phyloP scores from a whole-genome alignment of 1,139 yeast genomes.

The Pichia sp. region DNA sequence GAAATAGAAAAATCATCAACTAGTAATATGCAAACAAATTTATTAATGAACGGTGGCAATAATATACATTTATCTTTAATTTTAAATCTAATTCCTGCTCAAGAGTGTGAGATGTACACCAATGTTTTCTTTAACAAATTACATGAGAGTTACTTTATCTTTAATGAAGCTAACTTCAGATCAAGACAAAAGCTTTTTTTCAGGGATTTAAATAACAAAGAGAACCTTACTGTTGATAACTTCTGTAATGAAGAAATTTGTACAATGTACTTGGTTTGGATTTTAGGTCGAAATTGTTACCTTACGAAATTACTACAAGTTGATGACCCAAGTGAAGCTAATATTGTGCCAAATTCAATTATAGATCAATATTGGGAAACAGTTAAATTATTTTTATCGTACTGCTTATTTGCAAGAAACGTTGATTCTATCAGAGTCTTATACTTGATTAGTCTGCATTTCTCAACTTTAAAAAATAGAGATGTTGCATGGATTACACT shows the following conservation, averaged over 20 bases:
- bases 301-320: neutral
- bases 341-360: constrained; percentile 3
- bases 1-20: neutral
- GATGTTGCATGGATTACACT: constrained; percentile 34
- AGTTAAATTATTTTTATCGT: constrained; percentile 31
- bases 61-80: constrained; percentile 24
- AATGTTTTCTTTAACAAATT: constrained; percentile 30
- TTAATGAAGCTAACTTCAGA: constrained; percentile 27
- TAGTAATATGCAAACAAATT: neutral
- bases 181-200: constrained; percentile 25
- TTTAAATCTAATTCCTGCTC: constrained; percentile 19
- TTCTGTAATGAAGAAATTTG: constrained; percentile 26
- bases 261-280: constrained; percentile 33
- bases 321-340: constrained; percentile 2
- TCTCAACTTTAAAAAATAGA: constrained; percentile 31
- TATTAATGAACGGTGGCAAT: constrained; percentile 19
- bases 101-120: constrained; percentile 27
- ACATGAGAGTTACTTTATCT: constrained; percentile 32
- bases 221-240: neutral
- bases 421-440: constrained; percentile 32
- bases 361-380: constrained; percentile 25
- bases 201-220: constrained; percentile 3
- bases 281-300: constrained; percentile 26
- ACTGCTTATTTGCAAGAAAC: constrained; percentile 31
- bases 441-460: constrained; percentile 30